Evolutionary conservation across 2,329 filamentous ascomycete genomes (phyloP).

Genomic region (Fusarium sororula): DNA sequence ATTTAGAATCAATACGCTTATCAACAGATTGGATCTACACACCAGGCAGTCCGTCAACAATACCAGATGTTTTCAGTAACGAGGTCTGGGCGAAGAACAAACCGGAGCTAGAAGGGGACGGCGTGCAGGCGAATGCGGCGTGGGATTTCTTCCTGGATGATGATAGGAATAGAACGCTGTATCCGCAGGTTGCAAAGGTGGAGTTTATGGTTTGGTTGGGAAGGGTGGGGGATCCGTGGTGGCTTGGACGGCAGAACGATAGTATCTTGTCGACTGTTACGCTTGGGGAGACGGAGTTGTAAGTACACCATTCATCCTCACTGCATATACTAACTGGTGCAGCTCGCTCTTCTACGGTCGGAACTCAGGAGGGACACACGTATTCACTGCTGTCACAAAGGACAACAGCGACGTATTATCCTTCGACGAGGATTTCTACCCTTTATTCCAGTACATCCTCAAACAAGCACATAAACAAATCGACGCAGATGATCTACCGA

Average conservation of each 20-base stretch:
- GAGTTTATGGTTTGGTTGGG: constrained; percentile 43
- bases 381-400: constrained; percentile 35
- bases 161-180: constrained; percentile 33
- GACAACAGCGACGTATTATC: constrained; percentile 32
- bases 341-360: constrained; percentile 39
- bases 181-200: constrained; percentile 33
- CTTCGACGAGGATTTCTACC: constrained; percentile 38
- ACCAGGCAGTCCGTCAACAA: neutral
- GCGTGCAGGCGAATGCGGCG: constrained; percentile 33
- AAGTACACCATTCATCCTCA: neutral
- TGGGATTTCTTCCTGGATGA: constrained; percentile 43
- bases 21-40: constrained; percentile 40
- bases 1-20: constrained; percentile 29
- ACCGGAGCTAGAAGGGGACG: constrained; percentile 1
- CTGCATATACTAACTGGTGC: neutral
- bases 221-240: constrained; percentile 40
- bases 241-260: constrained; percentile 34
- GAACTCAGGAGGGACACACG: constrained; percentile 37
- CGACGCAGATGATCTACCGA: constrained; percentile 29
- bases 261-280: constrained; percentile 34
- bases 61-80: constrained; percentile 18
- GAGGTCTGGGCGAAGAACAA: constrained; percentile 30
- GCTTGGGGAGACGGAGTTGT: constrained; percentile 38
- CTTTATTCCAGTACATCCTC: constrained; percentile 38
- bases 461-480: constrained; percentile 25